A percentile compares a stretch with the other conserved stretches of the same genome.
These are phyloP conservation scores for Backusella liffmaniae DNA, from an alignment of 192 early-diverging fungal species.

Conservation along the genomic window DNA sequence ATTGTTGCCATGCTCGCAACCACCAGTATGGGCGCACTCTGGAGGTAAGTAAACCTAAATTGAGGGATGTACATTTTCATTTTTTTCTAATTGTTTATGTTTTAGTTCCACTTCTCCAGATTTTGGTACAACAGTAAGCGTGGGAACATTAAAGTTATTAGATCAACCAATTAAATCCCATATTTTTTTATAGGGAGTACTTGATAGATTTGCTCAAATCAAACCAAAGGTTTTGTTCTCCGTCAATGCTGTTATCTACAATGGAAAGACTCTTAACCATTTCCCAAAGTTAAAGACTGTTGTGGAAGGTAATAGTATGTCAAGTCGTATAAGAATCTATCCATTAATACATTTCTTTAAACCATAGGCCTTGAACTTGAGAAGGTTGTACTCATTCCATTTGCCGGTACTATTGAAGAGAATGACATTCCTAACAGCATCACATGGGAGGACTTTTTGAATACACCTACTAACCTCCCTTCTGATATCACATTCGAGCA, in stretches of 20 bases:
- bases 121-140: slow-evolving; percentile 80
- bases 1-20: slow-evolving; percentile 79
- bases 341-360: background rate
- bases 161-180: background rate
- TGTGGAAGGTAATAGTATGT: slow-evolving; percentile 42
- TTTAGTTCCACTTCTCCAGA: slow-evolving; percentile 85
- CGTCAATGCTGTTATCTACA: slow-evolving; percentile 90
- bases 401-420: slow-evolving; percentile 40
- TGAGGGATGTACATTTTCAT: background rate
- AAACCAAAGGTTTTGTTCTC: slow-evolving; percentile 89
- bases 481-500: slow-evolving; percentile 71
- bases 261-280: slow-evolving; percentile 82
- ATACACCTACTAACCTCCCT: slow-evolving; percentile 31
- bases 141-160: background rate
- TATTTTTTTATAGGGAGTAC: slow-evolving; percentile 59
- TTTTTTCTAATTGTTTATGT: background rate
- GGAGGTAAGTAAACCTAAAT: slow-evolving; percentile 50
- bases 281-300: slow-evolving; percentile 74
- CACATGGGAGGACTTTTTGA: slow-evolving; percentile 53
- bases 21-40: slow-evolving; percentile 85
- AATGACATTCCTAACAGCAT: background rate
- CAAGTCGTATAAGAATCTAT: too few relatives aligned
- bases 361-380: slow-evolving; percentile 57
- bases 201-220: slow-evolving; percentile 93
- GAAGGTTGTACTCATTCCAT: slow-evolving; percentile 80